These are phyloP conservation scores for Wolfiporia cocos DNA, from an alignment of 1,284 basidiomycete species.

Conservation along the genomic window DNA sequence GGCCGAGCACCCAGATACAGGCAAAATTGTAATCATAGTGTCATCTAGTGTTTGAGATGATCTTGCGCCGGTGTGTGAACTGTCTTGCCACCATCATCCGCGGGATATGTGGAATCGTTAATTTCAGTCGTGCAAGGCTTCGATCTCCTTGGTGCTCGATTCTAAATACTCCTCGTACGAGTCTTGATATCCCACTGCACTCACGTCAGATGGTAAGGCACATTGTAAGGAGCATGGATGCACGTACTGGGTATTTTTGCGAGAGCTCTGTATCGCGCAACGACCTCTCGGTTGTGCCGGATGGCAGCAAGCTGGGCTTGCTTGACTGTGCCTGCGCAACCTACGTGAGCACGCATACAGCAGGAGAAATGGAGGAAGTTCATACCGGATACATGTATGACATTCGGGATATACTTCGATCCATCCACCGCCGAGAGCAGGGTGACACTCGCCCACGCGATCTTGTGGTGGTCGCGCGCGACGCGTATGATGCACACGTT, in stretches of 20 bases:
- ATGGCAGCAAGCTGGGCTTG: slow-evolving; percentile 73
- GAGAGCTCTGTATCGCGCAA: slow-evolving; percentile 54
- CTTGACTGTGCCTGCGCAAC: slow-evolving; percentile 65
- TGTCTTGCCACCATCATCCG: too few species aligned
- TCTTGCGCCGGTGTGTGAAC: too few species aligned
- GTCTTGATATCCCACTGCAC: slow-evolving; percentile 45
- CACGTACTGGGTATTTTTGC: slow-evolving; percentile 45
- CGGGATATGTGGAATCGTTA: too few species aligned
- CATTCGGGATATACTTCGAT: slow-evolving; percentile 53
- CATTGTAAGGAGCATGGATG: not conserved
- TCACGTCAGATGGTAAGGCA: not conserved
- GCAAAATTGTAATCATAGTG: too few species aligned
- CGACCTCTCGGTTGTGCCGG: slow-evolving; percentile 58
- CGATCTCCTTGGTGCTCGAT: slow-evolving; percentile 52
- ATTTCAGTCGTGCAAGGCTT: slow-evolving; percentile 50
- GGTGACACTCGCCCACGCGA: slow-evolving; percentile 70
- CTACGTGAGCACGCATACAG: slow-evolving; percentile 12
- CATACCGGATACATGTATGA: slow-evolving; percentile 70
- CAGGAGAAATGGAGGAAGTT: not conserved
- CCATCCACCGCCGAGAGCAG: slow-evolving; percentile 57
- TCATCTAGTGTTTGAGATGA: too few species aligned
- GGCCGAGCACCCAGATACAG: not conserved
- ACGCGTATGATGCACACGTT: slow-evolving; percentile 76
- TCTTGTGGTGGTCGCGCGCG: slow-evolving; percentile 64
- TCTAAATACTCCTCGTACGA: slow-evolving; percentile 53